These are phyloP conservation scores for Alternaria sp. DNA, from an alignment of 2,329 filamentous ascomycete species.

Conservation along the genomic window DNA sequence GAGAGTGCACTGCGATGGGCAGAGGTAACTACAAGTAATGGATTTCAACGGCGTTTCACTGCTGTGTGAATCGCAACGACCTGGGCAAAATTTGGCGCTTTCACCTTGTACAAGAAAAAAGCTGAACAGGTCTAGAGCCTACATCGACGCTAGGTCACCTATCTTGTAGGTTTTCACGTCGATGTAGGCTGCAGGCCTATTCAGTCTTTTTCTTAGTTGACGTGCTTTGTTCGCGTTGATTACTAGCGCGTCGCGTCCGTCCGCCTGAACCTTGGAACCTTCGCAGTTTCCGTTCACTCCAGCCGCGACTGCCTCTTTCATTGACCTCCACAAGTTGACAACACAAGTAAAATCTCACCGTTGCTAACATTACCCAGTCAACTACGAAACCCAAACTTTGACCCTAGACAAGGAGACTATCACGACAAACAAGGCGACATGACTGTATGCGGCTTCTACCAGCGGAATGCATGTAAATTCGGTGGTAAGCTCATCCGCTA, in stretches of 20 bases:
- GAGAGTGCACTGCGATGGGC: conserved; percentile 10
- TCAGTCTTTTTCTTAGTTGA: neutral
- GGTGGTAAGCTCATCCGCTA: conserved; percentile 59
- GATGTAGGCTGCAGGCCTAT: neutral
- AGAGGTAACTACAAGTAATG: conserved; percentile 27
- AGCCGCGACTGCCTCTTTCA: conserved; percentile 11
- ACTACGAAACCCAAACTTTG: conserved; percentile 2
- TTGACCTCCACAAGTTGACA: neutral
- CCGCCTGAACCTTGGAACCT: conserved; percentile 7
- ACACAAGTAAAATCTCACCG: conserved; percentile 5
- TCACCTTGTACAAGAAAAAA: neutral
- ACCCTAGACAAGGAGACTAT: neutral
- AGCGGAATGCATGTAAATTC: conserved; percentile 69
- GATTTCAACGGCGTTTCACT: conserved; percentile 9
- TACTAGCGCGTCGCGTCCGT: conserved; percentile 30
- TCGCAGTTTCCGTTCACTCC: conserved; percentile 16
- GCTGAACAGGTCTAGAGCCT: neutral
- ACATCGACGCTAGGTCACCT: neutral
- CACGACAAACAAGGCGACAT: conserved; percentile 28
- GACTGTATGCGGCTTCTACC: conserved; percentile 68
- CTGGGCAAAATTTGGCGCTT: neutral
- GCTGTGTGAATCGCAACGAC: neutral
- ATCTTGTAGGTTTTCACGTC: neutral
- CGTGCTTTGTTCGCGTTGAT: conserved; percentile 15
- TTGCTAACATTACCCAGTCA: conserved; percentile 22